These are phyloP conservation scores for Ceratocystis cubensis DNA, from an alignment of 2,329 filamentous ascomycete species.

Conservation along the genomic window DNA sequence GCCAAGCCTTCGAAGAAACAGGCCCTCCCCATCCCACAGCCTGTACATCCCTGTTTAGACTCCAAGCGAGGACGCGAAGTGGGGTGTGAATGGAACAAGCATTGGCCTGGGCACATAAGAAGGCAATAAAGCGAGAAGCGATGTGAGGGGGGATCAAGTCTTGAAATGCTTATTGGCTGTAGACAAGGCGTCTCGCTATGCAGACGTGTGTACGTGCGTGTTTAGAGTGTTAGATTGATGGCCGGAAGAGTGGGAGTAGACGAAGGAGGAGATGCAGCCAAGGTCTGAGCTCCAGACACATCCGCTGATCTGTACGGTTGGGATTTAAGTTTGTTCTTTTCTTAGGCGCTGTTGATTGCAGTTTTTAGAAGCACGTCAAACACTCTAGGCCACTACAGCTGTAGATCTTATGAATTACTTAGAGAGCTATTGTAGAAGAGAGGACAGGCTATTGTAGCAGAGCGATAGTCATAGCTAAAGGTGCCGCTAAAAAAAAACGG, in stretches of 20 bases:
- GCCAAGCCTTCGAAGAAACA: background rate
- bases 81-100: background rate
- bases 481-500: no score
- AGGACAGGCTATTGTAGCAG: no score
- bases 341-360: background rate
- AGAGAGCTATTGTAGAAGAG: no score
- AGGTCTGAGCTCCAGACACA: background rate
- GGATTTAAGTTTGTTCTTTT: conserved; percentile 5
- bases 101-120: background rate
- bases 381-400: background rate
- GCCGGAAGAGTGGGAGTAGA: background rate
- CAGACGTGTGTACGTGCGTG: background rate
- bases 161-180: background rate
- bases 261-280: background rate
- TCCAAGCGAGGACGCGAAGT: background rate
- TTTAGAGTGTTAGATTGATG: background rate
- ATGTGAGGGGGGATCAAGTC: background rate
- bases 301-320: background rate
- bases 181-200: background rate
- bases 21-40: background rate
- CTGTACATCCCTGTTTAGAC: background rate
- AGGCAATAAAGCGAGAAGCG: background rate
- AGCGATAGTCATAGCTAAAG: no score
- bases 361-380: conserved; percentile 1
- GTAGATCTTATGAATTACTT: background rate